These are phyloP conservation scores for Mycosarcoma mackinlayi DNA, from an alignment of 1,284 basidiomycete genomes.

Conservation along the genomic window DNA sequence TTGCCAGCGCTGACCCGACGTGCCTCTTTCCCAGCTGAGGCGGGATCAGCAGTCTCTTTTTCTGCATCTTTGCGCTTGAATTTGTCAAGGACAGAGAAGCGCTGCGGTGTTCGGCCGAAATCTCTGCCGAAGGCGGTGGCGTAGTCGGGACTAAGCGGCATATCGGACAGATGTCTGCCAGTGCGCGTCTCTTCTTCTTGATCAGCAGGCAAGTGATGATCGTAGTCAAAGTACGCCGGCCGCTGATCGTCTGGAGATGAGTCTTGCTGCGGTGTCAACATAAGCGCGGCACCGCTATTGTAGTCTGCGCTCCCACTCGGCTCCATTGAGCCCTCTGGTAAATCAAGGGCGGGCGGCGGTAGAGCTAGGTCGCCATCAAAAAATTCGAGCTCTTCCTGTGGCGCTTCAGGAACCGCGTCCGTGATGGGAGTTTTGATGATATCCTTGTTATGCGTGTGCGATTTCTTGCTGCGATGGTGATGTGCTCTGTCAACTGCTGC, in stretches of 20 bases:
- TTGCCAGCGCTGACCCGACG: slow-evolving; percentile 7
- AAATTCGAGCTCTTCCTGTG: slow-evolving; percentile 32
- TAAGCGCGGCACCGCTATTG: not conserved
- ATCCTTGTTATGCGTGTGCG: slow-evolving; percentile 9
- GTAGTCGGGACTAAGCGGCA: slow-evolving; percentile 60
- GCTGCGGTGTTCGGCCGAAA: slow-evolving; percentile 37
- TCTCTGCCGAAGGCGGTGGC: slow-evolving; percentile 40
- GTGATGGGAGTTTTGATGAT: slow-evolving; percentile 12
- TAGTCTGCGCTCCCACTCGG: not conserved
- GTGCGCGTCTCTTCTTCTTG: slow-evolving; percentile 56
- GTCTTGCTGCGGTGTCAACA: not conserved
- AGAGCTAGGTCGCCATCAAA: slow-evolving; percentile 59
- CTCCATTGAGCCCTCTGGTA: slow-evolving; percentile 23
- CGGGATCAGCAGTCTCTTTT: not conserved
- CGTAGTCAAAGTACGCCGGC: slow-evolving; percentile 9
- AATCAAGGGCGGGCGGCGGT: slow-evolving; percentile 60
- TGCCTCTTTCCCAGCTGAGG: not conserved
- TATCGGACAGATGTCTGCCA: slow-evolving; percentile 62
- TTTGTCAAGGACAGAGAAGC: not conserved
- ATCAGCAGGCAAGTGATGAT: slow-evolving; percentile 35
- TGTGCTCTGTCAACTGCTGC: slow-evolving; percentile 13
- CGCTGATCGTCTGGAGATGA: slow-evolving; percentile 6
- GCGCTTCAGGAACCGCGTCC: slow-evolving; percentile 15
- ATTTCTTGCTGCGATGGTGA: slow-evolving; percentile 15
- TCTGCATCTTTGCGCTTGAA: not conserved